Base-by-base conservation (phyloP, 306 rosid species). In the Vigna hirtella region DNA sequence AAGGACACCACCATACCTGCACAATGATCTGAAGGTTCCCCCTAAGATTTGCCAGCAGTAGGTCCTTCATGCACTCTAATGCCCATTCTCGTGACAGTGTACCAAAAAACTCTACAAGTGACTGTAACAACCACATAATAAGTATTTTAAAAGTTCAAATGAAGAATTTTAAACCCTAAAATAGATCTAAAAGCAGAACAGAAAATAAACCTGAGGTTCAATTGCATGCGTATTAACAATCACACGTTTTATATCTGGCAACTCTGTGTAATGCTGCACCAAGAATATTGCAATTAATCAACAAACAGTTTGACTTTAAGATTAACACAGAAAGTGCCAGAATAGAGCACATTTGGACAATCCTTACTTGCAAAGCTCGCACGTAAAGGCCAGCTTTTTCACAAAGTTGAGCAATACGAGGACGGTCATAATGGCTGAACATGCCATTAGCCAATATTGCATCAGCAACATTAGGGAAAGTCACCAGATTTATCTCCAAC, bases 211-310 rank as follows among this genome's bases (percentile, higher is more conserved):
- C 99, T 90, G 99, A 66, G 99, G 98, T 83, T 96, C 99, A 83
- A 96, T 96, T 76, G 97, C 98, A 93, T 96, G 99, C 14, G 99
- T 96, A 78, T 96, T 96, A 77, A 96, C 98, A 84, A 96, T 96
- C 61, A 96, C 96, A 24, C 99, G 97, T 71, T 96, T 96, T 42
- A 96, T 89, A 85, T 96, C 99, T 20, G 96, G 98, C 83, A 96
- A 85, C 91, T 96, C 99, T 6, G 99, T 74, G 83, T 96, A 96
- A 88, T 96, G 99, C 99, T 96, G 98, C 94, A 88, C 55, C 87
- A 66, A 77, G 72, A 61, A 67, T 17, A 53, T 84, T 55, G 72
- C 15, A 80, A 64, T 79, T 62, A 80, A 72, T 79, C 66, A 80
- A 72, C 28, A 64, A 15, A 45, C 26, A 2, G 66, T 72, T 32